Base-by-base conservation (phyloP, 768 basidiomycete species). In the Termitomyces sp. region DNA sequence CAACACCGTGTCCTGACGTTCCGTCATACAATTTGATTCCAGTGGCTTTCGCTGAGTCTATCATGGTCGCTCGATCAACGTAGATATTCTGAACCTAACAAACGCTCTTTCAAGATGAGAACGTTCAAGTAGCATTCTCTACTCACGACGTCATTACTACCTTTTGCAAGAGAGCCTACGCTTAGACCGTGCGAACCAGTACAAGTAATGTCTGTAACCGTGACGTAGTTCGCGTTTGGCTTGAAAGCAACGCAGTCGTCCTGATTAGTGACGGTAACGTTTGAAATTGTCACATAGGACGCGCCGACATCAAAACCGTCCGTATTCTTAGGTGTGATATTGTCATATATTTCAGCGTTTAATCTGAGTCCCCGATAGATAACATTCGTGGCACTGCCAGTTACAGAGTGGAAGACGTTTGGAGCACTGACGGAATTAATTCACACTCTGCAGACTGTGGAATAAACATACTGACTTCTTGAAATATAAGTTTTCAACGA, bases 191-290 rank as follows among this genome's bases (percentile, higher is more conserved):
- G 71, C 14, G 70, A 71, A 30, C 70, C 71, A 55, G 50, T 68
- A 56, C 71, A 72, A 41, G 68, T 72, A 28, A 72, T 71, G 26
- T 68, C 66, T 23, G 63, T 69, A 9, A 70, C 69, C 0, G 62
- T 61, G 0, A 67, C 69, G 36, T 67, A 71, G 58, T 71, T 68
- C 13, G 67, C 66, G 5, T 70, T 70, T 2, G 68, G 58, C 57
- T 72, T 71, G 59, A 72, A 66, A 3, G 68, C 70, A n/a, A 72
- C 68, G 46, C 71, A 72, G 56, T 72, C 70, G 49, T 72, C 71
- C 65, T 69, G 57, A 40, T 72, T 72, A 2, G 56, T 55, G 35
- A 72, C 68, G 3, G 64, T 67, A 16, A 68, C 68, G 52, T 70
- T 65, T 10, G 59, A 60, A 32, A 73, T 63, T 10, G 70, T 71